Evolutionary conservation across 306 rosid species (phyloP).

Genomic region (Biancaea sappan): DNA sequence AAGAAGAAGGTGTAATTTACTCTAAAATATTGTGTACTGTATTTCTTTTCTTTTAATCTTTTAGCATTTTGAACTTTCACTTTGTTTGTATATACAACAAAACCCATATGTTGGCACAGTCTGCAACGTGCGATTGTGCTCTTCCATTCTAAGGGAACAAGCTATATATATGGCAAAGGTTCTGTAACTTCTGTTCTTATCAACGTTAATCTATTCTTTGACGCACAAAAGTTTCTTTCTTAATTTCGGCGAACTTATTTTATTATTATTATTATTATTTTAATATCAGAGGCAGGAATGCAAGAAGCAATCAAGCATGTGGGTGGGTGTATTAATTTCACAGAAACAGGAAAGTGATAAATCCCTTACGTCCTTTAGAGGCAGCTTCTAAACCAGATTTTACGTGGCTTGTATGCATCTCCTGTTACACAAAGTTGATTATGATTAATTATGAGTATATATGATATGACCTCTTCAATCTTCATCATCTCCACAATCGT

Average conservation of each 20-base stretch:
- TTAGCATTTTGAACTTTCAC: too few species aligned
- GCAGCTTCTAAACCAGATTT: slow-evolving; percentile 48
- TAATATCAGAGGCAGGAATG: slow-evolving; percentile 1
- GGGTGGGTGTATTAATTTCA: not conserved
- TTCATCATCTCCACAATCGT: slow-evolving; percentile 30
- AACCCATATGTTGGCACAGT: not conserved
- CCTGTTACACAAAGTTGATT: not conserved
- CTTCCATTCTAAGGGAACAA: slow-evolving; percentile 19
- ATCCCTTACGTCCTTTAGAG: slow-evolving; percentile 53
- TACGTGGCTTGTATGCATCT: slow-evolving; percentile 50
- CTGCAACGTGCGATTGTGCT: slow-evolving; percentile 29
- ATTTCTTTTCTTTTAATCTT: too few species aligned
- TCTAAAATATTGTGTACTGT: too few species aligned
- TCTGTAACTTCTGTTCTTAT: not conserved
- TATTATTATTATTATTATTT: too few species aligned
- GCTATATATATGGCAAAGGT: slow-evolving; percentile 19
- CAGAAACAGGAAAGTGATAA: slow-evolving; percentile 31
- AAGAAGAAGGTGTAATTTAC: too few species aligned
- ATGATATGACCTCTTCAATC: too few species aligned
- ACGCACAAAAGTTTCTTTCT: not conserved
- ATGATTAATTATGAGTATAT: too few species aligned
- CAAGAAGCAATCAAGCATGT: slow-evolving; percentile 28
- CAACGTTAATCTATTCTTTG: not conserved
- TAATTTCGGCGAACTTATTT: too few species aligned
- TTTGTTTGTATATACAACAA: too few species aligned